Conservation (phyloP, 768 basidiomycete genomes). For the Naganishia onofrii region DNA sequence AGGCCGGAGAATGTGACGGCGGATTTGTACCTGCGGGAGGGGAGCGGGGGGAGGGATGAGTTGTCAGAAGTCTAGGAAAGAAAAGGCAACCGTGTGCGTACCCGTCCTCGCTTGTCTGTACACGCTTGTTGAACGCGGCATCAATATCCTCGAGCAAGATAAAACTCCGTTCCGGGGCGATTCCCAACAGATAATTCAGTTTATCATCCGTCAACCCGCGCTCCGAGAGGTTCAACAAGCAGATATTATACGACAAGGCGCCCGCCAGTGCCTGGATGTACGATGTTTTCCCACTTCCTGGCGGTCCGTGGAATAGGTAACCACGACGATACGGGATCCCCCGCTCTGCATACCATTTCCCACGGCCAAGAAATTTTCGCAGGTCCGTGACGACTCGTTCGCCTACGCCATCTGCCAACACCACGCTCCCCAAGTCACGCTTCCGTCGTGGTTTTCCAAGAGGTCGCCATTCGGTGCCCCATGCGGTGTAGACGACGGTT, state of each 20-base stretch:
- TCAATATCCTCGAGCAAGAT: slow-evolving; percentile 97
- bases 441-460: slow-evolving; percentile 89
- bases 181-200: slow-evolving; percentile 84
- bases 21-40: slow-evolving; percentile 71
- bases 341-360: slow-evolving; percentile 94
- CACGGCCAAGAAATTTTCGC: slow-evolving; percentile 72
- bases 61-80: too few relatives aligned
- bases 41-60: not conserved
- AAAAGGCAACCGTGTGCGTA: too few relatives aligned
- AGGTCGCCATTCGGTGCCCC: slow-evolving; percentile 93
- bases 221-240: slow-evolving; percentile 90
- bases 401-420: slow-evolving; percentile 76
- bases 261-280: slow-evolving; percentile 98
- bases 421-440: slow-evolving; percentile 81
- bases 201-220: slow-evolving; percentile 96
- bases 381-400: slow-evolving; percentile 79
- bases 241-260: slow-evolving; percentile 88
- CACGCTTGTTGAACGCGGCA: slow-evolving; percentile 90
- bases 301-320: slow-evolving; percentile 90
- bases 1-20: slow-evolving; percentile 97
- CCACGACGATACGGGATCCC: slow-evolving; percentile 97
- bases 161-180: slow-evolving; percentile 87
- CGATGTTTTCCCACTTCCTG: slow-evolving; percentile 96
- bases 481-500: slow-evolving; percentile 91
- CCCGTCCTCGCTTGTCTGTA: slow-evolving; percentile 89